Evolutionary conservation across 176 grass and related monocot species (phyloP).

Genomic region (Tillandsia leiboldiana): DNA sequence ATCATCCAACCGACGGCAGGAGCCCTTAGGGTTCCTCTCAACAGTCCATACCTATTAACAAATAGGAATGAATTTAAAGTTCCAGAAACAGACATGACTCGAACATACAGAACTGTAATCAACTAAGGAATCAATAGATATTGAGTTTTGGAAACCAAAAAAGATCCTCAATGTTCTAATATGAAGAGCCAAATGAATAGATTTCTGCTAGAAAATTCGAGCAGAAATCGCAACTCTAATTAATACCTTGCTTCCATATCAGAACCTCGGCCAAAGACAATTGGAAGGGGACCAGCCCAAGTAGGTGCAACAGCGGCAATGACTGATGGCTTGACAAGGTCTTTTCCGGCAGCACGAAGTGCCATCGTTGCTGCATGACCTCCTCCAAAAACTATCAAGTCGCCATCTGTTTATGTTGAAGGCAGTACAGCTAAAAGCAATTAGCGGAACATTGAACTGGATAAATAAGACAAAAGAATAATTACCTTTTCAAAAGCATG

Average conservation of each 20-base stretch:
- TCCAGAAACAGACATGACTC: neutral
- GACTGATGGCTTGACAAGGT: slow-evolving; percentile 57
- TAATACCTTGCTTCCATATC: slow-evolving; percentile 83
- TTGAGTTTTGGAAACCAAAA: neutral
- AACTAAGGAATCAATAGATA: neutral
- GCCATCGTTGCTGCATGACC: slow-evolving; percentile 94
- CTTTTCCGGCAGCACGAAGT: slow-evolving; percentile 63
- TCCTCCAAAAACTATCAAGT: slow-evolving; percentile 76
- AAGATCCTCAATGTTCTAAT: neutral
- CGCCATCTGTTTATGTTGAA: slow-evolving; percentile 38
- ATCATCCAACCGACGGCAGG: slow-evolving; percentile 85
- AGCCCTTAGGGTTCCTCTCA: slow-evolving; percentile 69
- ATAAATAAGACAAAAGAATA: slow-evolving; percentile 3
- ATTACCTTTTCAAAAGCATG: neutral
- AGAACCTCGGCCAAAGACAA: slow-evolving; percentile 85
- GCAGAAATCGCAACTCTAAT: neutral
- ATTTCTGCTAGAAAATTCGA: slow-evolving; percentile 10
- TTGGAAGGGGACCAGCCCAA: slow-evolving; percentile 89
- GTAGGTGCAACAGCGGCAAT: slow-evolving; percentile 90
- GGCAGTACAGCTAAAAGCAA: slow-evolving; percentile 9
- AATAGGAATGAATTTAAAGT: neutral
- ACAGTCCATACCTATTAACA: slow-evolving; percentile 59
- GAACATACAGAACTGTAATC: too few species aligned
- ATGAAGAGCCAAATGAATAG: slow-evolving; percentile 4
- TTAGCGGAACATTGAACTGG: slow-evolving; percentile 5